Percentiles rank a stretch among this genome's conserved stretches.
These are phyloP conservation scores for Beauveria brongniartii DNA, from an alignment of 2,329 filamentous ascomycete genomes.

Conservation along the genomic window DNA sequence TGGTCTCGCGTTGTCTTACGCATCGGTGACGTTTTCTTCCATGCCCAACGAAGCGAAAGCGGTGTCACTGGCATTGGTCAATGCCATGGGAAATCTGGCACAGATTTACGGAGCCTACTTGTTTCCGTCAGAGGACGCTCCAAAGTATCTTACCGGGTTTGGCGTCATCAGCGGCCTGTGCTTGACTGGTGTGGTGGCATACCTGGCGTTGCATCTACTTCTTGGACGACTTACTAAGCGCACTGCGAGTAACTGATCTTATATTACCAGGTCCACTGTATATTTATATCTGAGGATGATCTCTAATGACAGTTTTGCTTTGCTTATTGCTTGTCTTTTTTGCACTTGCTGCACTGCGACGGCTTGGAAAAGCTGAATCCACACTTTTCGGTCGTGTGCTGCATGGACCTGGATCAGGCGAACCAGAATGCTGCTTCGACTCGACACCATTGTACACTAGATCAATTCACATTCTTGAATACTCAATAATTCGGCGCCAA, in stretches of 20 bases:
- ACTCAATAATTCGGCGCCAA: too few species aligned
- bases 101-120: slow-evolving; percentile 45
- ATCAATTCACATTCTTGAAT: too few species aligned
- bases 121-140: slow-evolving; percentile 36
- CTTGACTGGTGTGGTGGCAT: slow-evolving; percentile 6
- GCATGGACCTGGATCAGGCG: too few species aligned
- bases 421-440: too few species aligned
- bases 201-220: slow-evolving; percentile 11
- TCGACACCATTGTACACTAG: too few species aligned
- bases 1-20: slow-evolving; percentile 41
- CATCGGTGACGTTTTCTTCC: slow-evolving; percentile 40
- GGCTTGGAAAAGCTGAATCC: too few species aligned
- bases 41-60: slow-evolving; percentile 34
- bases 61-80: slow-evolving; percentile 42
- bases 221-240: background rate
- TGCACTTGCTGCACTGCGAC: too few species aligned
- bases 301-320: too few species aligned
- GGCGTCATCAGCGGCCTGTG: slow-evolving; percentile 19
- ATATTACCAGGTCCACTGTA: too few species aligned
- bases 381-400: too few species aligned
- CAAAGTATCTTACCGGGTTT: slow-evolving; percentile 38
- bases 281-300: too few species aligned
- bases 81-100: slow-evolving; percentile 42
- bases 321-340: too few species aligned
- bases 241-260: background rate